Conservation (phyloP, 192 early-diverging fungal species). For the Coemansia sp. region DNA sequence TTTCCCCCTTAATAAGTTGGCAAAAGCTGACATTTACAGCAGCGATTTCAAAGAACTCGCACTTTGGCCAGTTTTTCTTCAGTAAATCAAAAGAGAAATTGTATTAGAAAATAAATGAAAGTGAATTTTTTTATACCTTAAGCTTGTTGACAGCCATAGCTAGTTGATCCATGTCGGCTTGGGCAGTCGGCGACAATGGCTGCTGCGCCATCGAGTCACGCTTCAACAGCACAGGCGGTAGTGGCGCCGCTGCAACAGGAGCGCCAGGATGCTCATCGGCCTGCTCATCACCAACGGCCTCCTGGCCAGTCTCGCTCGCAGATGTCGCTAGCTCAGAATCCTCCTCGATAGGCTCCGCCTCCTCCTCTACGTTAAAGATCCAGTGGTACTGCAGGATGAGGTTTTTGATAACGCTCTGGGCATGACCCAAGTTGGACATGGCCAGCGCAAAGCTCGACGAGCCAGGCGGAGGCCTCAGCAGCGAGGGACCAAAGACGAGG, state of each 20-base stretch:
- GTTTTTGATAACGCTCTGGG: conserved; percentile 72
- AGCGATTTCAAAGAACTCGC: too few relatives aligned
- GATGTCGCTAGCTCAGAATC: conserved; percentile 18
- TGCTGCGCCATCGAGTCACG: conserved; percentile 26
- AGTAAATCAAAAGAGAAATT: neutral
- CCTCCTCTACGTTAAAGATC: conserved; percentile 73
- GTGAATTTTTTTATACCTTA: conserved; percentile 17
- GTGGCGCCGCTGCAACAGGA: too few relatives aligned
- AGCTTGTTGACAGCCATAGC: conserved; percentile 43
- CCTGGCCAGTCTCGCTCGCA: neutral
- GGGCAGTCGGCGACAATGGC: conserved; percentile 25
- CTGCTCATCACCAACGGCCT: neutral
- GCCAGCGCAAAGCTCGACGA: conserved; percentile 64
- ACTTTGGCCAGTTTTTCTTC: too few relatives aligned
- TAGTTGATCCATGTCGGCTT: conserved; percentile 48
- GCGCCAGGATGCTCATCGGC: neutral
- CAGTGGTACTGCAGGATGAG: conserved; percentile 78
- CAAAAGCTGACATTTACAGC: too few relatives aligned
- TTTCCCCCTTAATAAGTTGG: too few relatives aligned
- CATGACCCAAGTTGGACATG: conserved; percentile 76
- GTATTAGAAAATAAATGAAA: neutral
- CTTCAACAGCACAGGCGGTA: neutral
- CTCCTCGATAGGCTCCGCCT: conserved; percentile 53
- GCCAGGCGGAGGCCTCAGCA: conserved; percentile 69
- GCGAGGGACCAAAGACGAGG: conserved; percentile 95